These are phyloP conservation scores for Kodamaea nitidulidarum DNA, from an alignment of 805 yeast genomes.

Conservation along the genomic window DNA sequence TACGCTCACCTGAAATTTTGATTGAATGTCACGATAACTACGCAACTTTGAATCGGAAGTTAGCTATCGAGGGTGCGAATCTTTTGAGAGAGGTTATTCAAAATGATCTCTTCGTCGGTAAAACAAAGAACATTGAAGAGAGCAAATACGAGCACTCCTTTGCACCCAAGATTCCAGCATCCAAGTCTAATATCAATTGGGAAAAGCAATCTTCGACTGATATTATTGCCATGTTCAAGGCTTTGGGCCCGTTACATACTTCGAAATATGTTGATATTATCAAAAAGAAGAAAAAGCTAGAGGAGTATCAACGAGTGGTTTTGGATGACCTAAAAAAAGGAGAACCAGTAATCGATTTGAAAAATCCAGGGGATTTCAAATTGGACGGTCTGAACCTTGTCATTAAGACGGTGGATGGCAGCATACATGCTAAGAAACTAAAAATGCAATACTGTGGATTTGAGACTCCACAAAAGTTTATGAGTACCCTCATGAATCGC, in stretches of 20 bases:
- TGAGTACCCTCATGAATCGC: slow-evolving; percentile 25
- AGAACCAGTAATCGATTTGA: slow-evolving; percentile 3
- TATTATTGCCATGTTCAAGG: slow-evolving; percentile 42
- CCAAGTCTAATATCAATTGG: slow-evolving; percentile 50
- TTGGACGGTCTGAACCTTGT: slow-evolving; percentile 20
- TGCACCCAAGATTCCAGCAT: slow-evolving; percentile 53
- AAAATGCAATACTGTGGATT: slow-evolving; percentile 54
- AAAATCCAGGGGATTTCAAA: slow-evolving; percentile 21
- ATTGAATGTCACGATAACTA: slow-evolving; percentile 45
- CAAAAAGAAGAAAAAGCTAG: slow-evolving; percentile 27
- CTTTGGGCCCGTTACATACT: slow-evolving; percentile 56
- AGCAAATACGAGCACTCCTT: slow-evolving; percentile 37
- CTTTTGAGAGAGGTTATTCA: slow-evolving; percentile 46
- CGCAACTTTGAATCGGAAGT: slow-evolving; percentile 40
- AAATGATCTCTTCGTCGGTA: slow-evolving; percentile 21
- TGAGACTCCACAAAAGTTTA: slow-evolving; percentile 46
- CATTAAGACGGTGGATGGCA: slow-evolving; percentile 44
- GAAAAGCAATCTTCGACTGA: slow-evolving; percentile 25
- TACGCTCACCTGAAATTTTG: slow-evolving; percentile 46
- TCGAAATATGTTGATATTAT: slow-evolving; percentile 33
- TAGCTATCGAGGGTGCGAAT: slow-evolving; percentile 62
- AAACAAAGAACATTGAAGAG: background rate
- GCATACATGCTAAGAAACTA: slow-evolving; percentile 31
- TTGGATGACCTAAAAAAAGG: slow-evolving; percentile 34
- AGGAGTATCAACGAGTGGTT: slow-evolving; percentile 43